These are phyloP conservation scores for Cryptomeria japonica DNA, from an alignment of 75 land plant genomes.

Conservation along the genomic window DNA sequence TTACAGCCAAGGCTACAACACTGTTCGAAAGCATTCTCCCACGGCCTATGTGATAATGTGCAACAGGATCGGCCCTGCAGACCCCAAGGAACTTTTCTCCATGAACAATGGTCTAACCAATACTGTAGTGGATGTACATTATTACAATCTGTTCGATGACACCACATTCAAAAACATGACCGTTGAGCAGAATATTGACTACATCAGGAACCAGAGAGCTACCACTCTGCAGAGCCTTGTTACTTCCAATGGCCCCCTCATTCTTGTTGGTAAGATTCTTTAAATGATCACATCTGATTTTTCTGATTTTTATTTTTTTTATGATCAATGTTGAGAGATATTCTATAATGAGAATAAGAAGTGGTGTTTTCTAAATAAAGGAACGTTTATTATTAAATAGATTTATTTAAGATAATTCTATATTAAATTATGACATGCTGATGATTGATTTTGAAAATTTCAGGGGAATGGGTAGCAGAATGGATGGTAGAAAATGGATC, in stretches of 20 bases:
- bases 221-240: conserved; percentile 19
- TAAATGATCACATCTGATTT: background rate
- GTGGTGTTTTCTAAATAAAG: too few relatives aligned
- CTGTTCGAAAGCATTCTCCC: conserved; percentile 34
- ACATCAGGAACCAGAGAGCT: conserved; percentile 29
- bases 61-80: conserved; percentile 37
- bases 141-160: conserved; percentile 60
- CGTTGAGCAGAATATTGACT: conserved; percentile 70
- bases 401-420: too few relatives aligned
- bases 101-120: conserved; percentile 26
- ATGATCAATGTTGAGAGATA: too few relatives aligned
- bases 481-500: conserved; percentile 35
- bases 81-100: conserved; percentile 47
- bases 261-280: conserved; percentile 51
- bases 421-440: too few relatives aligned
- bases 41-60: conserved; percentile 61
- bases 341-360: too few relatives aligned
- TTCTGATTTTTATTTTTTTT: too few relatives aligned
- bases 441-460: background rate
- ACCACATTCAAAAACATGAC: conserved; percentile 35
- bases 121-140: conserved; percentile 67
- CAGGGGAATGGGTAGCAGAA: conserved; percentile 82
- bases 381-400: too few relatives aligned
- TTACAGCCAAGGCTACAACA: conserved; percentile 30
- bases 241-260: conserved; percentile 49